These are phyloP conservation scores for Aschersonia sp. DNA, from an alignment of 2,329 filamentous ascomycete genomes.

Conservation along the genomic window DNA sequence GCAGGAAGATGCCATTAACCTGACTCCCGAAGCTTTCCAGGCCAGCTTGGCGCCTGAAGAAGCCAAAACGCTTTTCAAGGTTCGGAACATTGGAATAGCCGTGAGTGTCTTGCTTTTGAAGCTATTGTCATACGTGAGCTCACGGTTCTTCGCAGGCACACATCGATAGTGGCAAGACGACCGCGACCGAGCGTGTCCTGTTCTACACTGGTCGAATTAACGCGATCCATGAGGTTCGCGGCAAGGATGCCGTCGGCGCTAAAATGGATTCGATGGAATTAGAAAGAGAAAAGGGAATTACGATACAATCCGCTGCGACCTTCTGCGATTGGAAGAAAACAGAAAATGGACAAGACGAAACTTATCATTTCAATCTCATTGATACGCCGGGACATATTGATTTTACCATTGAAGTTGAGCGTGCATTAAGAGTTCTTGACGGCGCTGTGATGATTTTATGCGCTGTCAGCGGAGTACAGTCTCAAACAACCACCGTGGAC, in stretches of 20 bases:
- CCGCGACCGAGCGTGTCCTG: slow-evolving; percentile 86
- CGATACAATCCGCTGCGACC: slow-evolving; percentile 94
- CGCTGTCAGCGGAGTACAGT: slow-evolving; percentile 92
- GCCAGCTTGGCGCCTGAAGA: slow-evolving; percentile 72
- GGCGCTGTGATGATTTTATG: slow-evolving; percentile 98
- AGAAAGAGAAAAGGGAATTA: slow-evolving; percentile 96
- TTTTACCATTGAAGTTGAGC: slow-evolving; percentile 97
- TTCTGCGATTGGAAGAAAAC: slow-evolving; percentile 95
- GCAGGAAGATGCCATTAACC: slow-evolving; percentile 34
- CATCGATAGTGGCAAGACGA: slow-evolving; percentile 98
- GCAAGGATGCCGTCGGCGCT: slow-evolving; percentile 85
- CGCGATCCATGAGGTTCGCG: slow-evolving; percentile 90
- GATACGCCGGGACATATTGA: slow-evolving; percentile 98
- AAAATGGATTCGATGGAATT: slow-evolving; percentile 99
- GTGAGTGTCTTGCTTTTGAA: slow-evolving; percentile 26
- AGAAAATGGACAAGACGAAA: slow-evolving; percentile 70
- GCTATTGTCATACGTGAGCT: not conserved
- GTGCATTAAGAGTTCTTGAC: slow-evolving; percentile 85
- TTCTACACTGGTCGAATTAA: slow-evolving; percentile 98
- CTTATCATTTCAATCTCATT: slow-evolving; percentile 96
- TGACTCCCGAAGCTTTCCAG: slow-evolving; percentile 48
- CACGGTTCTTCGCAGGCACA: slow-evolving; percentile 49
- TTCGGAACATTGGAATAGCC: slow-evolving; percentile 96
- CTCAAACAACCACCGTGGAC: slow-evolving; percentile 95
- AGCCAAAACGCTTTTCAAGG: slow-evolving; percentile 58